These are phyloP conservation scores for Hypoxylon subgilvum DNA, from an alignment of 495 filamentous ascomycete genomes.

Conservation along the genomic window DNA sequence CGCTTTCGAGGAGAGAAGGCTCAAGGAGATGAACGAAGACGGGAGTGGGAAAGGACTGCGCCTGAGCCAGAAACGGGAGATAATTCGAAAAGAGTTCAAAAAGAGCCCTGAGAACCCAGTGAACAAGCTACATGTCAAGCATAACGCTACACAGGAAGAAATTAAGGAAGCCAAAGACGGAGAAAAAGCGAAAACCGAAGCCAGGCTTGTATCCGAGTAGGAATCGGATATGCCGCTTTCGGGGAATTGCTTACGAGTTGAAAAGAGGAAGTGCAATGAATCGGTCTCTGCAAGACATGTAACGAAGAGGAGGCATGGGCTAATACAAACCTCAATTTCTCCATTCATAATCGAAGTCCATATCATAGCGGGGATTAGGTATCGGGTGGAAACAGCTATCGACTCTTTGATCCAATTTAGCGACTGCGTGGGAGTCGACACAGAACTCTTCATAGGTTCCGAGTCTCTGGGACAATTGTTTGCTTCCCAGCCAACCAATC, in stretches of 20 bases:
- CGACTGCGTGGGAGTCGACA: too few species aligned
- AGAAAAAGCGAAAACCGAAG: constrained; percentile 78
- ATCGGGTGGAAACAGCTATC: background rate
- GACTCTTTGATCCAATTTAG: background rate
- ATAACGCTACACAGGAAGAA: constrained; percentile 82
- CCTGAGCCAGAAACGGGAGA: constrained; percentile 77
- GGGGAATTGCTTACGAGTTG: background rate
- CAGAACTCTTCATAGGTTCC: background rate
- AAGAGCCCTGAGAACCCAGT: constrained; percentile 93
- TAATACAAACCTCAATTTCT: too few species aligned
- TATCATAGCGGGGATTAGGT: too few species aligned
- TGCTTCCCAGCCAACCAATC: background rate
- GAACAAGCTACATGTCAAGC: constrained; percentile 66
- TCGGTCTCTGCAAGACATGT: too few species aligned
- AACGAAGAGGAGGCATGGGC: background rate
- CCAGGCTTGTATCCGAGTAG: constrained; percentile 7
- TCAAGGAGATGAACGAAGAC: constrained; percentile 85
- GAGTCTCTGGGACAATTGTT: background rate
- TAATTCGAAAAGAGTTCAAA: constrained; percentile 86
- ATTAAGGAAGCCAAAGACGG: constrained; percentile 65
- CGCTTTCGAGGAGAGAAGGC: constrained; percentile 80
- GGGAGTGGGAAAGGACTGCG: constrained; percentile 71
- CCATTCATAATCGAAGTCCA: too few species aligned
- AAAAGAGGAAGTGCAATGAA: constrained; percentile 1
- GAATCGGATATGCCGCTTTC: background rate